A percentile compares a stretch with the other conserved stretches of the same genome.
These are phyloP conservation scores for Withania somnifera DNA, from an alignment of 305 asterid genomes.

Conservation along the genomic window DNA sequence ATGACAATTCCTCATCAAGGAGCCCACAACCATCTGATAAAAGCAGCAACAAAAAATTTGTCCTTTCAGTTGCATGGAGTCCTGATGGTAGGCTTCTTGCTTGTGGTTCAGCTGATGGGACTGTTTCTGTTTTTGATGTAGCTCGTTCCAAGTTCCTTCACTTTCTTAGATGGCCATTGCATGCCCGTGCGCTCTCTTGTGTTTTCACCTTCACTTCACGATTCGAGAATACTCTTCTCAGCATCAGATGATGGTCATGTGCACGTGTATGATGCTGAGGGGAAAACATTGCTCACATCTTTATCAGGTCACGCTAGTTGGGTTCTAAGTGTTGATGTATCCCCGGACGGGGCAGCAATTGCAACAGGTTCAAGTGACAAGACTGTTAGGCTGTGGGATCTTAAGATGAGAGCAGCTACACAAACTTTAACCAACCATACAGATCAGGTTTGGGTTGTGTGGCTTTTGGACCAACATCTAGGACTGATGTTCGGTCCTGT, in stretches of 20 bases:
- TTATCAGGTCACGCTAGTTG: slow-evolving; percentile 87
- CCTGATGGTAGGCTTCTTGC: slow-evolving; percentile 72
- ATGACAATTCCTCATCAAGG: slow-evolving; percentile 82
- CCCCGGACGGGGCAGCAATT: slow-evolving; percentile 81
- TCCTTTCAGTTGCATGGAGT: slow-evolving; percentile 70
- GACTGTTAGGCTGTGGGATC: slow-evolving; percentile 84
- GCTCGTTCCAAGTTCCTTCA: slow-evolving; percentile 63
- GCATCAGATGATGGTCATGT: slow-evolving; percentile 85
- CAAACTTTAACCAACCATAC: slow-evolving; percentile 77
- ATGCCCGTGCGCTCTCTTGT: slow-evolving; percentile 87
- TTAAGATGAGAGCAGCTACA: slow-evolving; percentile 87
- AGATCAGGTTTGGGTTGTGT: slow-evolving; percentile 93
- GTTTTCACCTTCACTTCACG: slow-evolving; percentile 69
- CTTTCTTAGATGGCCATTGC: slow-evolving; percentile 77
- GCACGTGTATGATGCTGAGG: slow-evolving; percentile 68
- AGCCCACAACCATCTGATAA: slow-evolving; percentile 61
- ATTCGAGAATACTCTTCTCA: slow-evolving; percentile 76
- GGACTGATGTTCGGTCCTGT: slow-evolving; percentile 51
- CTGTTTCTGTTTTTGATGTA: slow-evolving; percentile 69
- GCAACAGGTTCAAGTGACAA: slow-evolving; percentile 89
- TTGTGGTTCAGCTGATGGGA: slow-evolving; percentile 87
- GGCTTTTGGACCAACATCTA: slow-evolving; percentile 65
- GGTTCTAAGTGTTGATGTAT: slow-evolving; percentile 79
- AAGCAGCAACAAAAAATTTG: slow-evolving; percentile 54
- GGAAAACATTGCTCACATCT: slow-evolving; percentile 60